Evolutionary conservation across 2,329 filamentous ascomycete species (phyloP), one percentile per base, ranked within the genome.

Genomic region (Proliferodiscus dingleyae): DNA sequence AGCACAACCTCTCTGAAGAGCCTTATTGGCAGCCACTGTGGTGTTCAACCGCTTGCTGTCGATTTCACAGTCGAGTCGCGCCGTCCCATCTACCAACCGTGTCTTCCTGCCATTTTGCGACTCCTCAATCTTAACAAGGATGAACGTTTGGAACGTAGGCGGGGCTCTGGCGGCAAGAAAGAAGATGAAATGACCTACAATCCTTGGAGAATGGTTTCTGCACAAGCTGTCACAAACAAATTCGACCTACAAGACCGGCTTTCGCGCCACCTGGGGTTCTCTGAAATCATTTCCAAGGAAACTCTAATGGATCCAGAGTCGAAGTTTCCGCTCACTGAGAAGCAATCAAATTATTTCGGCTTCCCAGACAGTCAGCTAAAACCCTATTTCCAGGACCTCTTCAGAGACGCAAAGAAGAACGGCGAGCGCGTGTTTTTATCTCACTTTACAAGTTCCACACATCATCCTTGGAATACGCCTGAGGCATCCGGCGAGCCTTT

Each of bases 391-490:
- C 59, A 52, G 33, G 66, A 69, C 36, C 49, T 64, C 13, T 62
- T 67, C 41, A 51, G 50, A n/a, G 46, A 56, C 4, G 59, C 62
- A 16, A 54, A 62, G 40, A 46, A 51, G 29, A 58, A 58, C 13
- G 57, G 62, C 38, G 53, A 62, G 41, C 59, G 64, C 15, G 55
- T 67, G n/a, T 67, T 64, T 44, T 45, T 67, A 28, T 62, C 61
- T 8, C 64, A 67, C 48, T 52, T 67, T 32, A 67, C 65, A 16
- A 64, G 61, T 45, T 59, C 62, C 11, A 66, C 64, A 1, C 69
- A 73, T 50, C 71, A 73, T 51, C 67, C 69, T 0, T 72, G 69
- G 67, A 59, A 52, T 13, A 59, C 61, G 4, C 69, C 68, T 2
- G 45, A 55, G 2, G 53, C 55, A 2, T 62, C 64, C 44, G 51